Base-by-base conservation (phyloP, 2,329 filamentous ascomycete genomes). In the Fusarium napiforme region DNA sequence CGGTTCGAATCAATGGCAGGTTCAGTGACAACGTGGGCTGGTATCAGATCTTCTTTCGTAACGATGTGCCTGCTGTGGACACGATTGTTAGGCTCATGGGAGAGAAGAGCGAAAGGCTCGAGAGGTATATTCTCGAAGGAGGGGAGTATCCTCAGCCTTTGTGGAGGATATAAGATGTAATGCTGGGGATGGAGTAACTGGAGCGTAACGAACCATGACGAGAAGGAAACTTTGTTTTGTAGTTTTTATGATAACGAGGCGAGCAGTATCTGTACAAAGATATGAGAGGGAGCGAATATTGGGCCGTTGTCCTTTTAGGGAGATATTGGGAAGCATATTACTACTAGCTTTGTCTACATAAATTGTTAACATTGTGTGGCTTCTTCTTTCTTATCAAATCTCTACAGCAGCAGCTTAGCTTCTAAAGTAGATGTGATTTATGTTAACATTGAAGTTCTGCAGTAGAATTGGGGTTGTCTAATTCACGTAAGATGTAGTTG, bases 61-160 rank as follows among this genome's bases (percentile, higher is more conserved):
- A 59, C 18, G 45, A 70, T 21, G 40, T 36, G 37, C 30, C 42
- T 21, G 30, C 26, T 34, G 45, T 47, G 19, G 34, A 43, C 23
- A 47, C 34, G 9, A 21, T 53, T 46, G 10, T 53, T 11, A 56
- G 57, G 36, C n/a, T 60, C 8, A 39, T 39, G 42, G 52, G 52
- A 7, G 68, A 61, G 32, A 57, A 62, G 11, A 68, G 65, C 7
- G 40, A 19, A 9, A 50, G 60, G 23, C 55, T 76, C 9, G 74
- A 75, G 63, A 61, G 46, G 50, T 76, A 60, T 34, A 60, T 76
- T 14, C 18, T 76, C 28, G 46, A 73, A 15, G 65, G 74, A 28
- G 74, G 74, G 16, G 57, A 76, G 46, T 75, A 71, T 56, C 74
- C 73, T 26, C 50, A 19, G 16, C 68, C 60, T 30, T 23, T 39